Percentiles rank a stretch among this genome's conserved stretches.
phyloP scores from a whole-genome alignment of 495 filamentous ascomycete genomes.

The Geoglossum glabrum region DNA sequence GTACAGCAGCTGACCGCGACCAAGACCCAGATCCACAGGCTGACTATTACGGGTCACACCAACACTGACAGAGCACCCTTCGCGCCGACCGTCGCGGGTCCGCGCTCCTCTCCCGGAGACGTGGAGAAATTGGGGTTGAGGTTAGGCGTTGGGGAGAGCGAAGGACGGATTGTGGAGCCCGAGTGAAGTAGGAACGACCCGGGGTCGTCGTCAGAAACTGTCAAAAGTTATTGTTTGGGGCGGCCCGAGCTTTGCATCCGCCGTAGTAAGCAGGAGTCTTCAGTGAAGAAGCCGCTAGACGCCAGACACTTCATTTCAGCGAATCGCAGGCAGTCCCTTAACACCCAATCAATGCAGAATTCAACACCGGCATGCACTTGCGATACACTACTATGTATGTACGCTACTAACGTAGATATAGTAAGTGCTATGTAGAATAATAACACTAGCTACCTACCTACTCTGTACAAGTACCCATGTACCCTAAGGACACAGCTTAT shows the following conservation, averaged over 20 bases:
- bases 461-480: too few species aligned
- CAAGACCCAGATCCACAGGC: not conserved
- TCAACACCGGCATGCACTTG: not conserved
- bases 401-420: too few species aligned
- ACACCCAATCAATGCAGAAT: not conserved
- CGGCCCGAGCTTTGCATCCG: not conserved
- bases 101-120: not conserved
- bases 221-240: constrained; percentile 1
- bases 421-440: too few species aligned
- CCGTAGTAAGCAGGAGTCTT: not conserved
- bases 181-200: not conserved
- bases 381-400: too few species aligned
- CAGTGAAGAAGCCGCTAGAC: not conserved
- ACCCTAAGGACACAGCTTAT: too few species aligned
- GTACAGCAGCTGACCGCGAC: not conserved
- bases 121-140: not conserved
- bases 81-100: not conserved
- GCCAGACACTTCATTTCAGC: not conserved
- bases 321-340: not conserved
- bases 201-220: not conserved
- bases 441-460: too few species aligned
- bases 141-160: not conserved
- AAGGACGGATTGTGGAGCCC: not conserved
- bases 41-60: not conserved
- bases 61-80: not conserved